Percentiles rank a stretch among this genome's conserved stretches.
These are phyloP conservation scores for Eucalyptus cloeziana DNA, from an alignment of 345 rosid species.

Conservation along the genomic window DNA sequence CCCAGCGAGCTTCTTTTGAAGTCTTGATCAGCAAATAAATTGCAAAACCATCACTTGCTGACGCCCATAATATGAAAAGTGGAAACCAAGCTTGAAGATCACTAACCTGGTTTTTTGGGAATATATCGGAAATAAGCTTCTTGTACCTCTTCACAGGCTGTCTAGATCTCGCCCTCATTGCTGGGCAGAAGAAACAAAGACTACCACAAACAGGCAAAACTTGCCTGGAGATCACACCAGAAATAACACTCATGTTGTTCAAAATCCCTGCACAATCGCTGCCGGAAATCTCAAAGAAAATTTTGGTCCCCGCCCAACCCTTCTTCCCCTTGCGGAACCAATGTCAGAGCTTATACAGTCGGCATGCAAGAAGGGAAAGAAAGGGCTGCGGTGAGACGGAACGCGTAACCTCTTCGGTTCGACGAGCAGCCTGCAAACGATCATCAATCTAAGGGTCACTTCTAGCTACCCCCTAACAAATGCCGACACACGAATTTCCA, in stretches of 20 bases:
- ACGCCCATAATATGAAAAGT: not conserved
- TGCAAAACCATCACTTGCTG: not conserved
- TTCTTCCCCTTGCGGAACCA: slow-evolving; percentile 43
- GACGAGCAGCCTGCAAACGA: not conserved
- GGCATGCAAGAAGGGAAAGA: slow-evolving; percentile 62
- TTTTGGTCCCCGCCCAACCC: slow-evolving; percentile 1
- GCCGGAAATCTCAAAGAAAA: not conserved
- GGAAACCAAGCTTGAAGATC: not conserved
- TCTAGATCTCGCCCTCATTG: slow-evolving; percentile 81
- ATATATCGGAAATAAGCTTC: slow-evolving; percentile 85
- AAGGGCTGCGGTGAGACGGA: not conserved
- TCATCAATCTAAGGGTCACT: not conserved
- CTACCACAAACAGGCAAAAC: slow-evolving; percentile 86
- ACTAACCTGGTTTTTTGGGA: slow-evolving; percentile 75
- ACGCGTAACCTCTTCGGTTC: not conserved
- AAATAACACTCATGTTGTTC: slow-evolving; percentile 44
- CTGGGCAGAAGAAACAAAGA: slow-evolving; percentile 87
- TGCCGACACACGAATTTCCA: not conserved
- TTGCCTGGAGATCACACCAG: slow-evolving; percentile 90
- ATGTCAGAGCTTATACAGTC: slow-evolving; percentile 16
- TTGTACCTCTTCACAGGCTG: slow-evolving; percentile 98
- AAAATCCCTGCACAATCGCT: not conserved
- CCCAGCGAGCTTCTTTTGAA: not conserved
- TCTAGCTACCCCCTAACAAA: not conserved
- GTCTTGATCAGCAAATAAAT: not conserved